These are phyloP conservation scores for Scedosporium apiospermum DNA, from an alignment of 2,329 filamentous ascomycete species.

Conservation along the genomic window DNA sequence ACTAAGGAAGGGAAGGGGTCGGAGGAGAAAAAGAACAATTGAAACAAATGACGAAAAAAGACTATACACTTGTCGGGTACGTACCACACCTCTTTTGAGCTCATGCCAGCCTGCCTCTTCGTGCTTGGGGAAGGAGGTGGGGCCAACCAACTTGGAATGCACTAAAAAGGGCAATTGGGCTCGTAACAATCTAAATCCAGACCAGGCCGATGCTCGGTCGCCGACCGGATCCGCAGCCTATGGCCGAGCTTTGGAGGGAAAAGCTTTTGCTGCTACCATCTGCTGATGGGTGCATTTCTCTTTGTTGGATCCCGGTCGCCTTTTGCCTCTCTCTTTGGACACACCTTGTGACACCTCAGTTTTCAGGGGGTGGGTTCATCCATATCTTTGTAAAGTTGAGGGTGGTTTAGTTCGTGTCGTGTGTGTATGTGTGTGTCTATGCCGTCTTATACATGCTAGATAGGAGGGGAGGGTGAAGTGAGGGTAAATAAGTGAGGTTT, in stretches of 20 bases:
- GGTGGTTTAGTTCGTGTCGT: not conserved
- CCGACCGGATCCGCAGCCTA: constrained; percentile 2
- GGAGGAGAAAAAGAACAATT: too few relatives aligned
- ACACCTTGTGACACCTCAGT: not conserved
- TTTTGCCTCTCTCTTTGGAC: not conserved
- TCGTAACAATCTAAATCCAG: not conserved
- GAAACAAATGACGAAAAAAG: too few relatives aligned
- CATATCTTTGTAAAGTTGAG: not conserved
- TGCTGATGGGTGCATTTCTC: constrained; percentile 5
- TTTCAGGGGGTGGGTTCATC: not conserved
- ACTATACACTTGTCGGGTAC: too few relatives aligned
- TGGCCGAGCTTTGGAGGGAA: not conserved
- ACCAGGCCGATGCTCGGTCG: constrained; percentile 3
- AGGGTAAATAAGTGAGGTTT: too few relatives aligned
- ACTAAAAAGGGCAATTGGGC: too few relatives aligned
- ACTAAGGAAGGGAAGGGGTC: not conserved
- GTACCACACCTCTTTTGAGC: too few relatives aligned
- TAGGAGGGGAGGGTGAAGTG: not conserved
- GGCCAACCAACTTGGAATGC: too few relatives aligned
- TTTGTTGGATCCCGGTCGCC: not conserved
- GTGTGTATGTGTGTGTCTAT: not conserved
- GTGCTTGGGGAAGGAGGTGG: too few relatives aligned
- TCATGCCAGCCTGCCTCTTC: too few relatives aligned
- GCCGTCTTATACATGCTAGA: not conserved
- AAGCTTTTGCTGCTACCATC: not conserved